Evolutionary conservation across 78 protist species (phyloP).

Genomic region (Pigoraptor vietnamica): DNA sequence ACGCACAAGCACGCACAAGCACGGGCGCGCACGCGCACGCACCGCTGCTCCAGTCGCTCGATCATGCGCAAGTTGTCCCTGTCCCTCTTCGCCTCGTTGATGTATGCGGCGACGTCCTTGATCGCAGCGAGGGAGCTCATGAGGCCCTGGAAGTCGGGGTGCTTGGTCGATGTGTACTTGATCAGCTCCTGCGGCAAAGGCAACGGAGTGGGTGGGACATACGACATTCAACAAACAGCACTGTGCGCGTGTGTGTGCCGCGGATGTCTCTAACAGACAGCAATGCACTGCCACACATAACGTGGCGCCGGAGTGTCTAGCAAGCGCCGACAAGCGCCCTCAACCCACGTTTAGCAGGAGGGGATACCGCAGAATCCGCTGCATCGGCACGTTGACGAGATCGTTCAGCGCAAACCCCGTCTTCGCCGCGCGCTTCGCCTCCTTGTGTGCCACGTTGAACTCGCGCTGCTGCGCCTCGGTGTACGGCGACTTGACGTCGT

Average conservation of each 20-base stretch:
- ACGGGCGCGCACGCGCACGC: not conserved
- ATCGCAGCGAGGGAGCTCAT: not conserved
- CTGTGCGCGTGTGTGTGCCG: no score
- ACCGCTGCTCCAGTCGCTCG: not conserved
- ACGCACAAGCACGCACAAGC: not conserved
- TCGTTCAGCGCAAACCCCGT: not conserved
- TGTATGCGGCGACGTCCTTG: not conserved
- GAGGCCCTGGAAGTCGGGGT: not conserved
- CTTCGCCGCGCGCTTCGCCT: not conserved
- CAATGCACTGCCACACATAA: no score
- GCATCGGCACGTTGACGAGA: slow-evolving; percentile 6
- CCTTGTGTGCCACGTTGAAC: not conserved
- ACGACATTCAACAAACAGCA: not conserved
- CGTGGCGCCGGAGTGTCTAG: no score
- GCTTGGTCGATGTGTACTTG: not conserved
- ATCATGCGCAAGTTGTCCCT: not conserved
- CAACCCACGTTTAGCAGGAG: not conserved
- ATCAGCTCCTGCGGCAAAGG: not conserved
- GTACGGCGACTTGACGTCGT: not conserved
- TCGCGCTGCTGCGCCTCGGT: not conserved
- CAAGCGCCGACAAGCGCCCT: no score
- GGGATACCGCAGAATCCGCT: slow-evolving; percentile 9
- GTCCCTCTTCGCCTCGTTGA: slow-evolving; percentile 6
- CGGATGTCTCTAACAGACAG: no score
- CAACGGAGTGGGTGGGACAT: not conserved